Evolutionary conservation across 345 rosid species (phyloP), one percentile per base, ranked within the genome.

Genomic region (Syzygium aromaticum): DNA sequence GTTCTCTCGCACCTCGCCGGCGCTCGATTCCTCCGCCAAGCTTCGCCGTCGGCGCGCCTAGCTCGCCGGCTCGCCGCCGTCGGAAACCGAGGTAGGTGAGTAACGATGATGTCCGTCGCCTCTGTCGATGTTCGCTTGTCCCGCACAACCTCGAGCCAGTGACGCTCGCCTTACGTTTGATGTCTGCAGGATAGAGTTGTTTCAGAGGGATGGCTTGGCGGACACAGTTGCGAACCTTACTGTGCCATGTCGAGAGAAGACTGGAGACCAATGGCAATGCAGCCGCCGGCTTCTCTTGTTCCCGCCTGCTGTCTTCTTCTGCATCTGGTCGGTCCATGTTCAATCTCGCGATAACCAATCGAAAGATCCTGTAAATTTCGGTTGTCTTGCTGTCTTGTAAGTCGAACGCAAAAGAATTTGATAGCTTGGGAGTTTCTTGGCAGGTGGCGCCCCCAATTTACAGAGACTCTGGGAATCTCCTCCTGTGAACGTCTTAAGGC

Each of bases 171-270:
- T 38, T 21, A 9, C 22, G 49, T 38, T 33, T 73, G 82, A 73
- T 73, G 27, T 73, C 82, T 73, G 25, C 82, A 73, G 82, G 82
- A 38, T 10, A 38, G 14, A 21, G 25, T 73, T 38, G 82, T 73
- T 73, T 73, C 49, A 11, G 49, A 88, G 95, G 95, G 99, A 95
- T 92, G 90, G 94, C 93, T 28, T 95, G 98, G 98, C 97, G 92
- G 90, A 93, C 95, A 88, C 90, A 94, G 90, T 88, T 97, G 54
- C 98, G 91, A 88, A 86, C 87, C 5, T 87, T 89, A 21, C 53
- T 94, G 89, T 93, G 93, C 85, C 95, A 89, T 61, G 90, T 92
- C 85, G 92, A 91, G 84, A 93, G 88, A 86, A 90, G 90, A 83
- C 91, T 90, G 86, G 94, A 84, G 87, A 88, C 86, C 27, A 86